phyloP scores from a whole-genome alignment of 1,284 basidiomycete species.

The Phlebopus sp. region DNA sequence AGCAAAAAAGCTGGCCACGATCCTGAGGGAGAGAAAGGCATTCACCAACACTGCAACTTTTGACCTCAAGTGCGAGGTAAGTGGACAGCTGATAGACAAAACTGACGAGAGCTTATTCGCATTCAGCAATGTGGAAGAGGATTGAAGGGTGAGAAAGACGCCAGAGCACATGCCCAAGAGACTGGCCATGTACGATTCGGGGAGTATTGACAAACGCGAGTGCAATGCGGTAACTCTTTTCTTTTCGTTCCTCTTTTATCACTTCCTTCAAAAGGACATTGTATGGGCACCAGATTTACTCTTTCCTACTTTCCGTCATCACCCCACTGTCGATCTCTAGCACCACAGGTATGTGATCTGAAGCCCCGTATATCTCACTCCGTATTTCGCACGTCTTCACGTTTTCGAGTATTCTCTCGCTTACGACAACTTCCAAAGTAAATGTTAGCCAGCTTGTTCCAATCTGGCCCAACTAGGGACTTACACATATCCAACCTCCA shows the following conservation, averaged over 20 bases:
- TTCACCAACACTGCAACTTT: constrained; percentile 92
- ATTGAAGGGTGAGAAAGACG: constrained; percentile 90
- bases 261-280: not conserved
- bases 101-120: constrained; percentile 19
- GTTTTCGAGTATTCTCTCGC: constrained; percentile 58
- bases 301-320: constrained; percentile 23
- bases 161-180: constrained; percentile 78
- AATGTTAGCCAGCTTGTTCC: not conserved
- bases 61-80: constrained; percentile 78
- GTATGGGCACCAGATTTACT: no score
- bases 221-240: not conserved
- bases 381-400: constrained; percentile 80
- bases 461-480: constrained; percentile 27
- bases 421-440: constrained; percentile 57
- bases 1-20: constrained; percentile 67
- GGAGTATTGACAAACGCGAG: constrained; percentile 60
- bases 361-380: constrained; percentile 81
- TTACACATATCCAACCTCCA: constrained; percentile 87
- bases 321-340: constrained; percentile 55
- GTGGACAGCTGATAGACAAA: constrained; percentile 17
- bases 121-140: constrained; percentile 70
- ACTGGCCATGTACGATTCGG: constrained; percentile 89
- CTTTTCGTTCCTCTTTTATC: no score
- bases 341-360: constrained; percentile 80
- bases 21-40: constrained; percentile 72